Conservation (phyloP, 1,139 yeast species). For the Saccharomyces pastorianus region DNA sequence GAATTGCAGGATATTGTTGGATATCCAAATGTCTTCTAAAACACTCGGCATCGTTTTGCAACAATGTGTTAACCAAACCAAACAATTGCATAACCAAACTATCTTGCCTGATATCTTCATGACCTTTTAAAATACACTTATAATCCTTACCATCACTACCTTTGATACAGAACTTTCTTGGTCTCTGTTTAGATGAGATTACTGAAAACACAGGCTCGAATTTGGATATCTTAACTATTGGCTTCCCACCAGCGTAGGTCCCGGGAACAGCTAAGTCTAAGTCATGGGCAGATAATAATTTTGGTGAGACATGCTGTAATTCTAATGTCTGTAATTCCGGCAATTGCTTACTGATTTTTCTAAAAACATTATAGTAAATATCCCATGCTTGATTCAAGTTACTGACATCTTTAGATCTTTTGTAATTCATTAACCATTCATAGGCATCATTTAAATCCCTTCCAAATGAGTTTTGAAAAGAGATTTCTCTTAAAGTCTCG, state of each 20-base stretch:
- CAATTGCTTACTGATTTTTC: conserved; percentile 80
- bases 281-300: conserved; percentile 67
- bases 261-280: conserved; percentile 91
- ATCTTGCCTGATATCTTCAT: conserved; percentile 97
- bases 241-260: conserved; percentile 73
- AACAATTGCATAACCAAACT: conserved; percentile 95
- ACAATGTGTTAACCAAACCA: conserved; percentile 85
- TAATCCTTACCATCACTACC: conserved; percentile 93
- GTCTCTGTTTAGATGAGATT: conserved; percentile 92
- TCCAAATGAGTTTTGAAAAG: conserved; percentile 90
- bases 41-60: conserved; percentile 88
- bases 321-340: conserved; percentile 84
- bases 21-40: conserved; percentile 92
- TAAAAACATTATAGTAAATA: conserved; percentile 84
- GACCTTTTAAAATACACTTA: conserved; percentile 78
- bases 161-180: conserved; percentile 66
- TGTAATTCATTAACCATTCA: conserved; percentile 84
- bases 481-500: conserved; percentile 87
- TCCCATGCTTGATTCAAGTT: conserved; percentile 97
- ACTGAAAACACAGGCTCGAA: conserved; percentile 82
- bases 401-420: conserved; percentile 76
- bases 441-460: conserved; percentile 88
- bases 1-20: conserved; percentile 86
- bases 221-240: conserved; percentile 59
- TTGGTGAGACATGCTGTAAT: conserved; percentile 88